Evolutionary conservation across 192 early-diverging fungal species (phyloP).

Genomic region (Coemansia sp.): DNA sequence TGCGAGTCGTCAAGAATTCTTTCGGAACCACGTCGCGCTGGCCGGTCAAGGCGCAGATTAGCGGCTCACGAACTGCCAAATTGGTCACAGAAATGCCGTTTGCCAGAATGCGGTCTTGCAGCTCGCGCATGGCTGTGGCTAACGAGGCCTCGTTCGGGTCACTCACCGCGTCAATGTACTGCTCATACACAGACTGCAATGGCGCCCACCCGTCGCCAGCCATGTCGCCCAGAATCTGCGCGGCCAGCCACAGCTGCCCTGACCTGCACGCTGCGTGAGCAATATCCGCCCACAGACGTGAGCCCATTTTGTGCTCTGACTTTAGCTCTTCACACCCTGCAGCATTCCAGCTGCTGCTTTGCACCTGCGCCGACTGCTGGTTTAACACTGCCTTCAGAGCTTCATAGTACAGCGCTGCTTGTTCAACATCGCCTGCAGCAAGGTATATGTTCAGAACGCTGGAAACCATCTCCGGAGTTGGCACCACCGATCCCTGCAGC

Average conservation of each 20-base stretch:
- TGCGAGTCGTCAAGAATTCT: conserved; percentile 5
- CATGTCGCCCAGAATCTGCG: conserved; percentile 28
- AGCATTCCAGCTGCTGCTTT: not conserved
- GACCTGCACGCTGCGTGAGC: conserved; percentile 5
- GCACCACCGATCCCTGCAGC: conserved; percentile 34
- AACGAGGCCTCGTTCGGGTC: conserved; percentile 14
- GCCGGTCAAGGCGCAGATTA: conserved; percentile 22
- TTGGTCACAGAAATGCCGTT: not conserved
- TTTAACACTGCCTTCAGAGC: conserved; percentile 10
- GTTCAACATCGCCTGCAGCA: conserved; percentile 25
- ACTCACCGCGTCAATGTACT: conserved; percentile 10
- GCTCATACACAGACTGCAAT: conserved; percentile 14
- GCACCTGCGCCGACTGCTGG: not conserved
- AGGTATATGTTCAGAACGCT: conserved; percentile 20
- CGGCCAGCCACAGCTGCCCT: conserved; percentile 32
- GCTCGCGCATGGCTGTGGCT: not conserved
- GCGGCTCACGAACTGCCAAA: conserved; percentile 7
- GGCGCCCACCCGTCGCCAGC: conserved; percentile 25
- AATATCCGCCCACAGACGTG: conserved; percentile 12
- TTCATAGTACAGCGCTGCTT: conserved; percentile 35
- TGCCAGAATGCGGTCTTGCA: conserved; percentile 1
- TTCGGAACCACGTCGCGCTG: not conserved
- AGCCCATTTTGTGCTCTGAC: conserved; percentile 1
- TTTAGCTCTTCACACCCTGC: not conserved
- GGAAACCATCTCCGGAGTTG: conserved; percentile 22